A percentile compares a stretch with the other conserved stretches of the same genome.
Conservation (phyloP, 1,139 yeast species). For the Geotrichum histeridarum region DNA sequence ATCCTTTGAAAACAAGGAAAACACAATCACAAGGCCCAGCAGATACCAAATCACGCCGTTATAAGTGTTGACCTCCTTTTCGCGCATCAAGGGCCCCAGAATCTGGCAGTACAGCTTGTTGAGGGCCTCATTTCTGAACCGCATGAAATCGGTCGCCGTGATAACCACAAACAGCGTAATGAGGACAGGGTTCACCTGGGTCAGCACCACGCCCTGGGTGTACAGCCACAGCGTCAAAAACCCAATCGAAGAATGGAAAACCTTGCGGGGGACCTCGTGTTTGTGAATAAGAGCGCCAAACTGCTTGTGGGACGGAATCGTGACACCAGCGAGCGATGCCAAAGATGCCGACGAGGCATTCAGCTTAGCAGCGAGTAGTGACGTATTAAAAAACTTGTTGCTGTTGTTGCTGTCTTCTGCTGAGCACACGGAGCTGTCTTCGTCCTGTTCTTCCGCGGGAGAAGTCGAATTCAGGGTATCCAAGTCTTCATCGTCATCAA, state of each 20-base stretch:
- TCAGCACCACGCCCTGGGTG: conserved; percentile 53
- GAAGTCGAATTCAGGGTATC: conserved; percentile 2
- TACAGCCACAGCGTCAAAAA: conserved; percentile 70
- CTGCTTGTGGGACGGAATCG: conserved; percentile 35
- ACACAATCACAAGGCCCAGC: conserved; percentile 69
- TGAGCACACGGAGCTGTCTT: neutral
- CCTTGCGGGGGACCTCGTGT: conserved; percentile 85
- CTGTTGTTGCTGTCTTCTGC: neutral
- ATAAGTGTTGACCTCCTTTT: conserved; percentile 58
- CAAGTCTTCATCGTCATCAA: neutral
- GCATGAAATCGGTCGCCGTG: conserved; percentile 57
- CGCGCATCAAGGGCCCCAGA: conserved; percentile 80
- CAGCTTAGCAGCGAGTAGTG: too few species aligned
- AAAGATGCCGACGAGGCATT: neutral
- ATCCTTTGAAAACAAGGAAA: conserved; percentile 70
- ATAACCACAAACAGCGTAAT: conserved; percentile 51
- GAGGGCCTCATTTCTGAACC: conserved; percentile 57
- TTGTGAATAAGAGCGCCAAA: conserved; percentile 56
- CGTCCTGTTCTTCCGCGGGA: neutral
- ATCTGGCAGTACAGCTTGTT: conserved; percentile 59
- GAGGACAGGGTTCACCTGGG: conserved; percentile 52
- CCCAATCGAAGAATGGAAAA: conserved; percentile 84
- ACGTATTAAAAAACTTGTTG: neutral
- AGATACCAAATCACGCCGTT: conserved; percentile 87
- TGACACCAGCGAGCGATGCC: neutral